Percentiles rank a stretch among this genome's conserved stretches.
Evolutionary conservation across 306 rosid species (phyloP).

Genomic region (Ammopiptanthus mongolicus): DNA sequence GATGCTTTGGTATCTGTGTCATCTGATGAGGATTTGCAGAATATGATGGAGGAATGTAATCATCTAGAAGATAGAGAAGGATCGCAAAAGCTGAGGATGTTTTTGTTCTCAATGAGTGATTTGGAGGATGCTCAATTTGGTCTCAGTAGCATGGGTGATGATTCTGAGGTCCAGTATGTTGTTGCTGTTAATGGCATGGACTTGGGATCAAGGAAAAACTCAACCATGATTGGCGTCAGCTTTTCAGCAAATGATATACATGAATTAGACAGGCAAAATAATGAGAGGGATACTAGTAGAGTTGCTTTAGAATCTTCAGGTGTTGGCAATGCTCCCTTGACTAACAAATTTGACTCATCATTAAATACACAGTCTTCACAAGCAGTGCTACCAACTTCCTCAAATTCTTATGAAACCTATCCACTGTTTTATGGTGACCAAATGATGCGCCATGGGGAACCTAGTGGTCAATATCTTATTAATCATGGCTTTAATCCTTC

Average conservation of each 20-base stretch:
- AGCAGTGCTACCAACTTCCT: conserved; percentile 33
- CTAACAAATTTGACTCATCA: conserved; percentile 27
- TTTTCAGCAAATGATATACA: conserved; percentile 38
- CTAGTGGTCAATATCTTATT: conserved; percentile 29
- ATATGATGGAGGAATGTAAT: conserved; percentile 77
- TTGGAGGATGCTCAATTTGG: conserved; percentile 63
- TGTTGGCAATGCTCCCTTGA: conserved; percentile 23
- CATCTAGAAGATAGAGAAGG: conserved; percentile 46
- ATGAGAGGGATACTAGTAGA: conserved; percentile 37
- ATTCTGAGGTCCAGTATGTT: conserved; percentile 63
- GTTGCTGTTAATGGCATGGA: conserved; percentile 82
- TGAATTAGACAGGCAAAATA: conserved; percentile 34
- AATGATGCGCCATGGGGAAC: conserved; percentile 33
- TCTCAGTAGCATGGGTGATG: conserved; percentile 50
- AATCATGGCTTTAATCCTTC: conserved; percentile 32
- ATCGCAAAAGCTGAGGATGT: conserved; percentile 61
- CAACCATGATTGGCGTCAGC: conserved; percentile 36
- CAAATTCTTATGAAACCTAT: conserved; percentile 35
- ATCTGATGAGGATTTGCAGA: conserved; percentile 71
- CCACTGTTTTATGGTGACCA: conserved; percentile 32
- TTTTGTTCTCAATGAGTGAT: conserved; percentile 59
- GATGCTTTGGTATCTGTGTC: conserved; percentile 90
- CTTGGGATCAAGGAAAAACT: conserved; percentile 48
- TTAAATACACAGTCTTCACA: conserved; percentile 31
- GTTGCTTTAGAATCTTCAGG: conserved; percentile 27